Evolutionary conservation across 2,329 filamentous ascomycete species (phyloP).

Genomic region (Microdochium trichocladiopsis): DNA sequence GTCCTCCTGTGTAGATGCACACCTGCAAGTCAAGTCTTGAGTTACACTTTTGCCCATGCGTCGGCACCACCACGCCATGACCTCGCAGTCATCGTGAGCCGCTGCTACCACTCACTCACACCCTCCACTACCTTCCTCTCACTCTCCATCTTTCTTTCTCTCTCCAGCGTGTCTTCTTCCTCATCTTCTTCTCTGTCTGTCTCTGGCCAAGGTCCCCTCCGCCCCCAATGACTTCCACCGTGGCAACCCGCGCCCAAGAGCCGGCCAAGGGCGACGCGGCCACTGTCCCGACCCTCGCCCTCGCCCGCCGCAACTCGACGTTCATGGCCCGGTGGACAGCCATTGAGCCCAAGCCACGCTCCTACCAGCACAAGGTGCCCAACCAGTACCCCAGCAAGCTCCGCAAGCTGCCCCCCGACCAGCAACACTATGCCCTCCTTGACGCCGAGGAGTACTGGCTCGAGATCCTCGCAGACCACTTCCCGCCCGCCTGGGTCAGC

Average conservation of each 20-base stretch:
- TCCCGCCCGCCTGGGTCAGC: not conserved
- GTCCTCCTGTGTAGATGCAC: no score
- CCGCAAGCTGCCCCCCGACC: not conserved
- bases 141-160: no score
- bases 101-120: not conserved
- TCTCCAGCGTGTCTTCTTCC: no score
- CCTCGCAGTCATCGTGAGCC: no score
- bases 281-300: not conserved
- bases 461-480: not conserved
- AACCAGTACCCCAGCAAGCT: not conserved
- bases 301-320: not conserved
- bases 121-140: not conserved
- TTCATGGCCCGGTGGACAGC: not conserved
- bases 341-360: not conserved
- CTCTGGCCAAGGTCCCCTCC: no score
- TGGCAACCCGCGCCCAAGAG: not conserved
- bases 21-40: no score
- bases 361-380: not conserved
- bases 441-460: not conserved
- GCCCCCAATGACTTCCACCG: not conserved
- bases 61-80: no score
- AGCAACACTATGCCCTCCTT: not conserved
- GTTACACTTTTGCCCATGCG: no score
- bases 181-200: no score
- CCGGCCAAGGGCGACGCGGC: not conserved